Conservation (phyloP, 495 filamentous ascomycete genomes). For the Aspergillus diversus region DNA sequence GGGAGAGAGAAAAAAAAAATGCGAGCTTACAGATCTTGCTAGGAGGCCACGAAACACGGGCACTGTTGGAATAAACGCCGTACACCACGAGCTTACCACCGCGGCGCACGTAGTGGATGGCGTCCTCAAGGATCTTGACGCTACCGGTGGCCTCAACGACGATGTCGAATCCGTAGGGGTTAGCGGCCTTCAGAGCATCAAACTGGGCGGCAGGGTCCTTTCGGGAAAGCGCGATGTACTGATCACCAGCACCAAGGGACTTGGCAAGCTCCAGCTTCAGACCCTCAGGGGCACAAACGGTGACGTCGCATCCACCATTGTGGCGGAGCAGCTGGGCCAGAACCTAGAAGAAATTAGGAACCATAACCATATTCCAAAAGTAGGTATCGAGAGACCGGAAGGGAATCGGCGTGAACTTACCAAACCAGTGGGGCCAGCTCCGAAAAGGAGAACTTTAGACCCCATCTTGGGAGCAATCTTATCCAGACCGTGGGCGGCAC, state of each 20-base stretch:
- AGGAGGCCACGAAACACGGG: constrained; percentile 65
- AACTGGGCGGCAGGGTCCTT: constrained; percentile 58
- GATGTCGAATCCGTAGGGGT: constrained; percentile 75
- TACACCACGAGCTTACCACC: constrained; percentile 73
- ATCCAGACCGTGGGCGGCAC: constrained; percentile 71
- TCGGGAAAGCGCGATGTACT: constrained; percentile 65
- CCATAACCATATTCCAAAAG: not conserved
- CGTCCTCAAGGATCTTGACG: constrained; percentile 68
- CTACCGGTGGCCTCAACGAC: constrained; percentile 67
- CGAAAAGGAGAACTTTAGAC: constrained; percentile 67
- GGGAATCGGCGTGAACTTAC: constrained; percentile 26
- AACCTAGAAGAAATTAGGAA: constrained; percentile 26
- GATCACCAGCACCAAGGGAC: constrained; percentile 67
- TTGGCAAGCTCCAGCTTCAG: constrained; percentile 72
- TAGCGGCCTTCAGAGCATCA: constrained; percentile 62
- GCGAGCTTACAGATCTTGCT: constrained; percentile 60
- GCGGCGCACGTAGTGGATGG: constrained; percentile 68
- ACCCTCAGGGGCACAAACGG: constrained; percentile 67
- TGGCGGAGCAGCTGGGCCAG: constrained; percentile 65
- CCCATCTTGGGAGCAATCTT: constrained; percentile 72
- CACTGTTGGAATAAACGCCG: constrained; percentile 64
- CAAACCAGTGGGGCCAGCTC: constrained; percentile 69
- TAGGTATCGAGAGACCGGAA: not conserved
- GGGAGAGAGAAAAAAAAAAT: too few species aligned
- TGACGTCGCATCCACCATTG: constrained; percentile 67